Conservation (phyloP, 352 stramenopile species). For the Phytopythium delawarense region DNA sequence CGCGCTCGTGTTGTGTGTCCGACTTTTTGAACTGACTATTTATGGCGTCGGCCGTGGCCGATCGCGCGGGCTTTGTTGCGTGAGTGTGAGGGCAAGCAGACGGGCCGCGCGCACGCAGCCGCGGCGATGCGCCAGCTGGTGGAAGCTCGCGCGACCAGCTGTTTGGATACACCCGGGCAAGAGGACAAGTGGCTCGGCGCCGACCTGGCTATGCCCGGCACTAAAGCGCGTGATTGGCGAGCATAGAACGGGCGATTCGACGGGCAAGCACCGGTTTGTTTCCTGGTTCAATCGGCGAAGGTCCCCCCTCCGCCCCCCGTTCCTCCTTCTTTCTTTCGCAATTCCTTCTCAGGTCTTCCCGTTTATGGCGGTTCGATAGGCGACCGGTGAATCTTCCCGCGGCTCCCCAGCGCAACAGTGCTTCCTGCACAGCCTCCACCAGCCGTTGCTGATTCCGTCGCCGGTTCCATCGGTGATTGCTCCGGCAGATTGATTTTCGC, state of each 20-base stretch:
- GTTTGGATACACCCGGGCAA: constrained; percentile 6
- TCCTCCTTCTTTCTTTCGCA: not conserved
- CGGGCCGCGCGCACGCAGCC: not conserved
- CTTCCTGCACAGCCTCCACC: not conserved
- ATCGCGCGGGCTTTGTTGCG: constrained; percentile 1
- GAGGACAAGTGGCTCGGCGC: not conserved
- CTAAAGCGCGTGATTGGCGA: not conserved
- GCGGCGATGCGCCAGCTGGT: constrained; percentile 3
- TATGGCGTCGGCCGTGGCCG: not conserved
- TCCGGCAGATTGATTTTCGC: not conserved
- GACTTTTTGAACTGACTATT: constrained; percentile 8
- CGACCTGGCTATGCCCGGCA: not conserved
- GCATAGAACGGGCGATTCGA: not conserved
- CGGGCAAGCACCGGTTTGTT: not conserved
- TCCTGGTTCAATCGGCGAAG: not conserved
- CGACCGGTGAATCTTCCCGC: not conserved
- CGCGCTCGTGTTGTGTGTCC: constrained; percentile 3
- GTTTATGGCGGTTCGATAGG: not conserved
- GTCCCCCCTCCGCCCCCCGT: not conserved
- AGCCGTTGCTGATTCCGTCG: too few species aligned
- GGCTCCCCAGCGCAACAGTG: not conserved
- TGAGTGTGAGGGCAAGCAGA: not conserved
- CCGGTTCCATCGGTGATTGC: not conserved
- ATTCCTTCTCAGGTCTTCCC: not conserved
- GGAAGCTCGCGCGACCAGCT: constrained; percentile 5